A percentile compares a stretch with the other conserved stretches of the same genome.
These are phyloP conservation scores for Rusavskia elegans DNA, from an alignment of 495 filamentous ascomycete genomes.

Conservation along the genomic window DNA sequence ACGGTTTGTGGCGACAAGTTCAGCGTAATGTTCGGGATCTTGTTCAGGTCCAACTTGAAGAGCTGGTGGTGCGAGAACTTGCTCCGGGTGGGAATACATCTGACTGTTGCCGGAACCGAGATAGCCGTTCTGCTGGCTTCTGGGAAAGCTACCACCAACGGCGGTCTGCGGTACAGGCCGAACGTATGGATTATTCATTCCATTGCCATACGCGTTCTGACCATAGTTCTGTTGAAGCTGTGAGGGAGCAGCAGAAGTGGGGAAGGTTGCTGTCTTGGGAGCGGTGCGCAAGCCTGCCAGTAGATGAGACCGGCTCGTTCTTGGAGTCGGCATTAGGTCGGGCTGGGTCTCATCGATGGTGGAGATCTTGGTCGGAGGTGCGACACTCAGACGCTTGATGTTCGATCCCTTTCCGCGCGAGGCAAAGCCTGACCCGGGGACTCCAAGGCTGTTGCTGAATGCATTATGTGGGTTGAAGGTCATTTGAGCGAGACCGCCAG, in stretches of 20 bases:
- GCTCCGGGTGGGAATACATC: slow-evolving; percentile 59
- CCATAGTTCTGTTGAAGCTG: slow-evolving; percentile 34
- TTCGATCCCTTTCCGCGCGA: slow-evolving; percentile 67
- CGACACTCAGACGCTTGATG: slow-evolving; percentile 67
- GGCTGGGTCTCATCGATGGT: slow-evolving; percentile 49
- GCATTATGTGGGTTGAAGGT: slow-evolving; percentile 59
- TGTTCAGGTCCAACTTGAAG: slow-evolving; percentile 50
- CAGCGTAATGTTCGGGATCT: slow-evolving; percentile 60
- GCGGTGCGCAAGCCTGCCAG: slow-evolving; percentile 87
- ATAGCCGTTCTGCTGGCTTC: slow-evolving; percentile 23
- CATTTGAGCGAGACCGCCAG: slow-evolving; percentile 99
- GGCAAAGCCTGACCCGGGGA: slow-evolving; percentile 63
- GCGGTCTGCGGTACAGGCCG: slow-evolving; percentile 46
- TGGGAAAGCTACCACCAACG: slow-evolving; percentile 39
- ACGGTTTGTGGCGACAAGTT: slow-evolving; percentile 69
- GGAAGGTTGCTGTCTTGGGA: slow-evolving; percentile 68
- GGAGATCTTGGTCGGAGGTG: slow-evolving; percentile 38
- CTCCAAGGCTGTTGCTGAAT: slow-evolving; percentile 52
- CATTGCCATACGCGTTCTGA: slow-evolving; percentile 24
- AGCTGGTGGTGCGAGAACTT: slow-evolving; percentile 71
- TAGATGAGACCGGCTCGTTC: slow-evolving; percentile 87
- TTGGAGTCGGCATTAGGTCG: slow-evolving; percentile 47
- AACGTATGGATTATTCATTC: slow-evolving; percentile 22
- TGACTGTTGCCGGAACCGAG: slow-evolving; percentile 32
- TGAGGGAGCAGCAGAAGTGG: slow-evolving; percentile 45